These are phyloP conservation scores for Dryadomyces quercivorus DNA, from an alignment of 2,329 filamentous ascomycete genomes.

Conservation along the genomic window DNA sequence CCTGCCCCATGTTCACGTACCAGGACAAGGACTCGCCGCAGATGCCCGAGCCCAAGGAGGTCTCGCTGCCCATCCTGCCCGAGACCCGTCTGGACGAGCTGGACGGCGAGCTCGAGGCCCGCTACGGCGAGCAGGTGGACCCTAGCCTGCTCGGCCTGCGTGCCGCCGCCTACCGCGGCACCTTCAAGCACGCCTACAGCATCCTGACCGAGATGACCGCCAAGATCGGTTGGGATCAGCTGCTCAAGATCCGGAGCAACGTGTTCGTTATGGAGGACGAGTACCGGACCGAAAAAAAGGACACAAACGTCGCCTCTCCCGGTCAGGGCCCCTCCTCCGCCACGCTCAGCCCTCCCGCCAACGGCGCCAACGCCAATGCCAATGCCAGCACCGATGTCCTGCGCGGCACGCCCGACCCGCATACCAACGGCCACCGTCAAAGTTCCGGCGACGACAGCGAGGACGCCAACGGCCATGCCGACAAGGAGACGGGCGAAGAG, in stretches of 20 bases:
- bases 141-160: slow-evolving; percentile 75
- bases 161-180: slow-evolving; percentile 83
- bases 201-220: slow-evolving; percentile 92
- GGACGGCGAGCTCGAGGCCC: slow-evolving; percentile 75
- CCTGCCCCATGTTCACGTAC: slow-evolving; percentile 99
- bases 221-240: slow-evolving; percentile 94
- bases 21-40: slow-evolving; percentile 94
- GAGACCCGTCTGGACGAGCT: slow-evolving; percentile 94
- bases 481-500: slow-evolving; percentile 14
- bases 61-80: slow-evolving; percentile 73
- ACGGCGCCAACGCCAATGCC: slow-evolving; percentile 41
- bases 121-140: slow-evolving; percentile 76
- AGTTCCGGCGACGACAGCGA: slow-evolving; percentile 15
- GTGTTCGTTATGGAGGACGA: slow-evolving; percentile 99
- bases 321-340: slow-evolving; percentile 19
- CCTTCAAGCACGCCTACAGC: slow-evolving; percentile 88
- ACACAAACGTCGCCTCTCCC: slow-evolving; percentile 30
- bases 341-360: slow-evolving; percentile 25
- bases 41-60: slow-evolving; percentile 84
- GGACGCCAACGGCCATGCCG: slow-evolving; percentile 6
- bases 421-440: slow-evolving; percentile 31
- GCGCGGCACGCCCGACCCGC: slow-evolving; percentile 53
- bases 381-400: slow-evolving; percentile 73
- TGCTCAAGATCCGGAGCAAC: slow-evolving; percentile 86
- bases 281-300: slow-evolving; percentile 78